Conservation (phyloP, 805 yeast species). For the Candida hungchunana region DNA sequence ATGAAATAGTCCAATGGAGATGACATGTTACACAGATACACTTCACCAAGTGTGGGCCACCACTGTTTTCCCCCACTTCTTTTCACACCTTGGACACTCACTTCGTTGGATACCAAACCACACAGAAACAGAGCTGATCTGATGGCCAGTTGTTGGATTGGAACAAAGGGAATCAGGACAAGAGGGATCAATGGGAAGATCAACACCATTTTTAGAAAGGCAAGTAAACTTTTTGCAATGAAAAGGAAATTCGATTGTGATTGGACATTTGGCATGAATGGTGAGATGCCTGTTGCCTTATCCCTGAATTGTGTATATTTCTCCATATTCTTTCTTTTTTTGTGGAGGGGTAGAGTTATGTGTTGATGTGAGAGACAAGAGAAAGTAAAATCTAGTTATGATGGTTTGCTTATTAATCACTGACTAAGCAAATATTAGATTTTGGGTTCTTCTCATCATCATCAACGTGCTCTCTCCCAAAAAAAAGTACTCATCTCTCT, state of each 20-base stretch:
- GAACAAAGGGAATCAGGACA: neutral
- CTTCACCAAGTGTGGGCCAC: slow-evolving; percentile 35
- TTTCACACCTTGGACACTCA: slow-evolving; percentile 22
- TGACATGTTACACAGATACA: slow-evolving; percentile 45
- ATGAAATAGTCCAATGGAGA: slow-evolving; percentile 43
- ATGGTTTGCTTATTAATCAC: no score
- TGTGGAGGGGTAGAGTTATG: no score
- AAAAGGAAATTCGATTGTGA: no score
- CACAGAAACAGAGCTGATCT: slow-evolving; percentile 8
- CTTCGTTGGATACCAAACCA: slow-evolving; percentile 17
- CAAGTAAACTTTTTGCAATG: no score
- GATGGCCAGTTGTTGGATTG: neutral
- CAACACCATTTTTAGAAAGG: neutral
- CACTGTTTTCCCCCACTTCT: slow-evolving; percentile 14
- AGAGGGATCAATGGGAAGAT: slow-evolving; percentile 1
- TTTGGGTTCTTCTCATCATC: no score
- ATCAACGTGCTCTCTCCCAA: no score
- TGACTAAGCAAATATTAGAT: no score
- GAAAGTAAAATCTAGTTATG: no score
- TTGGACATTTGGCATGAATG: slow-evolving; percentile 57
- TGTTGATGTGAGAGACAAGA: no score
- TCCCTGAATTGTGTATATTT: slow-evolving; percentile 83
- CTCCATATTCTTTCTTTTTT: slow-evolving; percentile 51
- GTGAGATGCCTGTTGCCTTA: slow-evolving; percentile 90
- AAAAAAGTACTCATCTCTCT: no score